Evolutionary conservation across 805 yeast genomes (phyloP).

Genomic region (Barnettozyma wickerhamii): DNA sequence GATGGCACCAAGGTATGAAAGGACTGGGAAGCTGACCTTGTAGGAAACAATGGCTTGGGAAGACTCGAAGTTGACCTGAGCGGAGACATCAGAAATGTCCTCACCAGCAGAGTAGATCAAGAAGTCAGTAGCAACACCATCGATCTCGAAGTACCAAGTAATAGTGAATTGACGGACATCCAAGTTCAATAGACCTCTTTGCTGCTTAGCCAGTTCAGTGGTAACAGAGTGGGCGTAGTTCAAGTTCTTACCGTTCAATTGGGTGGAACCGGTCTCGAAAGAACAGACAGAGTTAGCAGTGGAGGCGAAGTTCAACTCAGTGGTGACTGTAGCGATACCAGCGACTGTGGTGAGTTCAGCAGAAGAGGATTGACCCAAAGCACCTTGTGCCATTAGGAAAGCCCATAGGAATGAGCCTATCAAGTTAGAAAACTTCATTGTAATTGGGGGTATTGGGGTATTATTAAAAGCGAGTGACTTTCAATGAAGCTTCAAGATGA

Average conservation of each 20-base stretch:
- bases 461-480: not conserved
- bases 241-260: not conserved
- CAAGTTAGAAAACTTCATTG: constrained; percentile 1
- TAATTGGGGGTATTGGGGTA: not conserved
- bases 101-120: constrained; percentile 1
- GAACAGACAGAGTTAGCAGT: not conserved
- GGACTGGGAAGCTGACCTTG: constrained; percentile 2
- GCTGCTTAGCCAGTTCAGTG: not conserved
- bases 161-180: constrained; percentile 7
- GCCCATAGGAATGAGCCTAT: constrained; percentile 2
- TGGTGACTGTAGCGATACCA: not conserved
- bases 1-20: not conserved
- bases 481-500: not conserved
- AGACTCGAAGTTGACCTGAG: constrained; percentile 15
- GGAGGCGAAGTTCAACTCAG: not conserved
- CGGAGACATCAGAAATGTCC: constrained; percentile 2
- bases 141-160: constrained; percentile 18
- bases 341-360: not conserved
- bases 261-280: not conserved
- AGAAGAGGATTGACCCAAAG: not conserved
- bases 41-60: constrained; percentile 14
- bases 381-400: constrained; percentile 1
- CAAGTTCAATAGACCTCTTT: not conserved
- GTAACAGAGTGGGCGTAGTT: constrained; percentile 1
- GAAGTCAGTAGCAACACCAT: constrained; percentile 13